A percentile compares a stretch with the other conserved stretches of the same genome.
Conservation (phyloP, 2,329 filamentous ascomycete genomes). For the Diplocarpon mali region DNA sequence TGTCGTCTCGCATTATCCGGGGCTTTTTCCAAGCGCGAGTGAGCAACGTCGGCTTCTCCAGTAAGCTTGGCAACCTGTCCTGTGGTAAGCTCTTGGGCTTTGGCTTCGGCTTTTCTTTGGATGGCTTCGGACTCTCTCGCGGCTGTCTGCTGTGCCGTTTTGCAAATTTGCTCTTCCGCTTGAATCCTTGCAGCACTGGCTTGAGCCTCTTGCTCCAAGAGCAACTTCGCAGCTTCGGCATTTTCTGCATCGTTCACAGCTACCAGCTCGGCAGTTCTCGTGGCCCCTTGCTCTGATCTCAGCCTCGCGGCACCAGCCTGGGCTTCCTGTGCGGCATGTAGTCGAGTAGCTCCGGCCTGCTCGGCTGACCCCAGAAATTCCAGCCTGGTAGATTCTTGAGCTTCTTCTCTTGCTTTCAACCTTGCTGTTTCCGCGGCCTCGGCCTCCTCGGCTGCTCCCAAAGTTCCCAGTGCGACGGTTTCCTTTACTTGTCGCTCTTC, state of each 20-base stretch:
- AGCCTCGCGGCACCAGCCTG: not conserved
- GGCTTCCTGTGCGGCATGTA: not conserved
- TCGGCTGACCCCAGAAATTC: conserved; percentile 5
- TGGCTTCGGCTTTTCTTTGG: not conserved
- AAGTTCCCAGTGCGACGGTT: not conserved
- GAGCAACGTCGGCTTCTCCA: not conserved
- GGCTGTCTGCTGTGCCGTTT: not conserved
- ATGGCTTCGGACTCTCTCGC: not conserved
- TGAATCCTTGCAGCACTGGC: not conserved
- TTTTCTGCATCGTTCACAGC: too few relatives aligned
- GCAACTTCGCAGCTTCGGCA: too few relatives aligned
- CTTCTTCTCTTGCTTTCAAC: conserved; percentile 6
- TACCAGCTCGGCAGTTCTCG: too few relatives aligned
- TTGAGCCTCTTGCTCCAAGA: not conserved
- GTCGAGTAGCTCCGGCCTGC: conserved; percentile 2
- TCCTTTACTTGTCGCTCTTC: not conserved
- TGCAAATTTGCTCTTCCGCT: not conserved
- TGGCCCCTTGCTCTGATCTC: too few relatives aligned
- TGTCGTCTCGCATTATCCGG: not conserved
- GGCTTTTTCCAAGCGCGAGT: not conserved
- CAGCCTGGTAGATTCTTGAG: conserved; percentile 5
- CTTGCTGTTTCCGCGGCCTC: not conserved
- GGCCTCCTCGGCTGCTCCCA: conserved; percentile 2
- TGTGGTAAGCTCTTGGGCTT: not conserved
- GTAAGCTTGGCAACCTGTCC: not conserved